Conservation (phyloP, 805 yeast genomes). For the Candida pini region DNA sequence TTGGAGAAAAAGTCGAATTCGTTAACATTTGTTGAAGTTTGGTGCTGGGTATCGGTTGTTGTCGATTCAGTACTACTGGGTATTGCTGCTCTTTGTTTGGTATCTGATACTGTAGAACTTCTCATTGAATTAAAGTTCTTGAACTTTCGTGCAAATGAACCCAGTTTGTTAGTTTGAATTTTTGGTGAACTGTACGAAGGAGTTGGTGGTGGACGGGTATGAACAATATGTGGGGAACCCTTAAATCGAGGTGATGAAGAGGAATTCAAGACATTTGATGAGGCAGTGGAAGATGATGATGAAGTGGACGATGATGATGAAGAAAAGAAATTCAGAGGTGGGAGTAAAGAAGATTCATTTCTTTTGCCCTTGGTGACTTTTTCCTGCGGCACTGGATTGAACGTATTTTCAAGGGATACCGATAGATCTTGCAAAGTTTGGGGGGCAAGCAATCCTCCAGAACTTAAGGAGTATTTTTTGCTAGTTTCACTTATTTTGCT, state of each 20-base stretch:
- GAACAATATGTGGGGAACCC: not conserved
- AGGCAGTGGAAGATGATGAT: conserved; percentile 1
- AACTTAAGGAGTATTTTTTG: conserved; percentile 8
- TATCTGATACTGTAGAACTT: too few relatives aligned
- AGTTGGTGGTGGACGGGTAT: conserved; percentile 2
- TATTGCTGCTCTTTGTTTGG: too few relatives aligned
- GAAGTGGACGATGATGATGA: not conserved
- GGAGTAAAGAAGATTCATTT: conserved; percentile 1
- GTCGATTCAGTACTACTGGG: too few relatives aligned
- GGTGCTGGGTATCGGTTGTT: too few relatives aligned
- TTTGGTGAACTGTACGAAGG: too few relatives aligned
- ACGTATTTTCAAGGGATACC: conserved; percentile 14
- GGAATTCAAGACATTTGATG: not conserved
- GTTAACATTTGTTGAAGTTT: too few relatives aligned
- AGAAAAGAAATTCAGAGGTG: conserved; percentile 1
- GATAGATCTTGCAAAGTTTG: conserved; percentile 14
- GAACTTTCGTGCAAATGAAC: too few relatives aligned
- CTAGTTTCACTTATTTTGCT: conserved; percentile 9
- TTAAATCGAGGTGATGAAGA: too few relatives aligned
- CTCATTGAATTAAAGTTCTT: too few relatives aligned
- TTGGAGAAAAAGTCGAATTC: too few relatives aligned
- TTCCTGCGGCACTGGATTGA: conserved; percentile 4
- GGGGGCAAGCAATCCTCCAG: conserved; percentile 14
- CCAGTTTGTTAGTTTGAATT: too few relatives aligned
- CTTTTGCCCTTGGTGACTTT: not conserved